These are phyloP conservation scores for Ceratocystis papillata DNA, from an alignment of 2,329 filamentous ascomycete species.

Conservation along the genomic window DNA sequence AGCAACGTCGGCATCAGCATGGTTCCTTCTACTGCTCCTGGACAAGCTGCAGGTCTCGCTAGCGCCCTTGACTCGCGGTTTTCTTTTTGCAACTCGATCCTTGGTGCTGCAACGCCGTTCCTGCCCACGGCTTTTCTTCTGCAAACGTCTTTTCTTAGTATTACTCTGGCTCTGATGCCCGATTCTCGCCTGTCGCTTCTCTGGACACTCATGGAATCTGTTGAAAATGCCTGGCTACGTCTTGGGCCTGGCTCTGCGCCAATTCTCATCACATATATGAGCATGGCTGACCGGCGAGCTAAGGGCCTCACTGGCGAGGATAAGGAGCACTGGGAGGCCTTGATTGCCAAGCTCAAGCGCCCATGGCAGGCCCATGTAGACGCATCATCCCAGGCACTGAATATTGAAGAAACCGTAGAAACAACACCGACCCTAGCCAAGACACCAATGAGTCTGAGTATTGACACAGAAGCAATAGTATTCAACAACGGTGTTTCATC, in stretches of 20 bases:
- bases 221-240: constrained; percentile 27
- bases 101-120: constrained; percentile 31
- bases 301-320: constrained; percentile 32
- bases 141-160: constrained; percentile 33
- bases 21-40: constrained; percentile 26
- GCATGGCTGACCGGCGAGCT: constrained; percentile 31
- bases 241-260: constrained; percentile 33
- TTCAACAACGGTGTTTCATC: background rate
- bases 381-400: background rate
- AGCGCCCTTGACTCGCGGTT: constrained; percentile 31
- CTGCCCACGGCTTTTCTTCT: constrained; percentile 33
- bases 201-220: constrained; percentile 32
- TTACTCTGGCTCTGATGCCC: constrained; percentile 31
- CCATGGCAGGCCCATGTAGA: constrained; percentile 9
- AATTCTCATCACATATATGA: constrained; percentile 31
- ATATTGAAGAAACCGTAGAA: background rate
- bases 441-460: background rate
- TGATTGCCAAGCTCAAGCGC: constrained; percentile 28
- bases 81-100: constrained; percentile 34
- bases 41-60: constrained; percentile 28
- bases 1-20: constrained; percentile 21
- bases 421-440: constrained; percentile 2
- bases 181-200: constrained; percentile 32
- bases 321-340: constrained; percentile 30
- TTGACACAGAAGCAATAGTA: background rate